phyloP scores from a whole-genome alignment of 208 protist species.

The Borovskyia barvae region DNA sequence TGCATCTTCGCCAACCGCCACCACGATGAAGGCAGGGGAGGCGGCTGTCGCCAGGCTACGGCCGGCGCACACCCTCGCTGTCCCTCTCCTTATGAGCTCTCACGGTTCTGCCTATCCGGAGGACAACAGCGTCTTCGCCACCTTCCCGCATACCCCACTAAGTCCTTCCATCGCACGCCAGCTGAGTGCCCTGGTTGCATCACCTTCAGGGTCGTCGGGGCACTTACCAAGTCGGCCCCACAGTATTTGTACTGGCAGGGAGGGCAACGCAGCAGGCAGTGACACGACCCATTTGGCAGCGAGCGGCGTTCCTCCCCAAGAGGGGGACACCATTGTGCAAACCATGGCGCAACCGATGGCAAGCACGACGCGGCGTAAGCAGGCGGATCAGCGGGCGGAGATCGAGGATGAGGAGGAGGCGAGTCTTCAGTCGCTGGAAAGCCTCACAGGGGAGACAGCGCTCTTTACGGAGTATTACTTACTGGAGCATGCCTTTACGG shows the following conservation, averaged over 20 bases:
- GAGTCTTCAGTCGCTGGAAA: slow-evolving; percentile 11
- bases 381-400: no score
- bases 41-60: background rate
- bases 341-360: no score
- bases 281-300: no score
- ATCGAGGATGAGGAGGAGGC: background rate
- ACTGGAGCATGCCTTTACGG: slow-evolving; percentile 70
- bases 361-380: no score
- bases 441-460: slow-evolving; percentile 38
- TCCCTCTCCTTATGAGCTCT: background rate
- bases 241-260: no score
- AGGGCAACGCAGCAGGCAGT: no score
- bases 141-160: slow-evolving; percentile 4
- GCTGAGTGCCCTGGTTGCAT: slow-evolving; percentile 4
- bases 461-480: slow-evolving; percentile 82
- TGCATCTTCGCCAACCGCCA: background rate
- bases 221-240: no score
- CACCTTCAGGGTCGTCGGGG: no score
- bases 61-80: background rate
- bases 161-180: slow-evolving; percentile 10
- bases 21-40: background rate
- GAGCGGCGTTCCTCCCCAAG: no score
- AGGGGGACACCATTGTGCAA: no score
- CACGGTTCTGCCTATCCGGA: background rate
- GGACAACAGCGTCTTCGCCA: background rate